Base-by-base conservation (phyloP, 192 early-diverging fungal genomes). In the Backusella liffmaniae region DNA sequence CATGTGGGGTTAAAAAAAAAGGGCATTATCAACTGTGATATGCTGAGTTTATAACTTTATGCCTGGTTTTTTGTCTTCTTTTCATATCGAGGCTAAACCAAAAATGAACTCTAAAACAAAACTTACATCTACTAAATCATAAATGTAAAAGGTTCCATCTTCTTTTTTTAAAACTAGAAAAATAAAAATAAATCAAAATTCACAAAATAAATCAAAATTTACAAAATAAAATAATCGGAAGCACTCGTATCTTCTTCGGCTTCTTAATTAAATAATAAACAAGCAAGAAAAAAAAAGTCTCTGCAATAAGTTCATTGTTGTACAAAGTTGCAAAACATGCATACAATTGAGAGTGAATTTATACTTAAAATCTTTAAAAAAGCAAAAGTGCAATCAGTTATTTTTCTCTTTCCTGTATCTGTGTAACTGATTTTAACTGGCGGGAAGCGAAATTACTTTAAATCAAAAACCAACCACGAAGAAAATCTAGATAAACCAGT, bases 1-100 rank as follows among this genome's bases (percentile, higher is more conserved):
- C 51, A 53, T 53, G 51, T 53, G n/a, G 23, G 51, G 51, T 21
- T 23, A 53, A 53, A 53, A 8, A 8, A 53, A 53, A 16, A 53
- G 16, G 49, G 21, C 21, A 53, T 49, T 49, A n/a, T 13, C 46
- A 18, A 5, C 3, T n/a, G 37, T 51, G 46, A 7, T 16, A 53
- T 53, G 51, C 51, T 53, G 51, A 53, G 51, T 44, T 21, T 53
- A 53, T 53, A 53, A 53, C 51, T 53, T 53, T 53, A 53, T 44
- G 15, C 13, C 23, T 53, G 51, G n/a, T 21, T 53, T 53, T 8
- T 21, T 21, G 6, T 6, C 16, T 23, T 5, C 21, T 53, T 53
- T 53, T 53, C 2, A 6, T 53, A 53, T 53, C 16, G n/a, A 53
- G n/a, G 5, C 51, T 53, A 53, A 8, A 53, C 51, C 51, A 53